Base-by-base conservation (phyloP, 805 yeast species). In the Candida odintsovae region DNA sequence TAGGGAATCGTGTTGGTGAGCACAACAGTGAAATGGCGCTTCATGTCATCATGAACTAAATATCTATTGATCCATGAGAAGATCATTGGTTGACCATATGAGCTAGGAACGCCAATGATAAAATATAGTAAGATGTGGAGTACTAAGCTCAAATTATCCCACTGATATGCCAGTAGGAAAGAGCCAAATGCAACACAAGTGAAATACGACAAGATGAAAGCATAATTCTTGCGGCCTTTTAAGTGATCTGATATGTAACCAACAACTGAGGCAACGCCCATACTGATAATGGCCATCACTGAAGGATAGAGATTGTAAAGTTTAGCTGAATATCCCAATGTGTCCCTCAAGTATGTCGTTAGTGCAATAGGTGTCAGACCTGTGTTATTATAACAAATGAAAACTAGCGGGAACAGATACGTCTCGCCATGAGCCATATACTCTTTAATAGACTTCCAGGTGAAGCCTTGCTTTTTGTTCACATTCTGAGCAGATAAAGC, bases 31-130 rank as follows among this genome's bases (percentile, higher is more conserved):
- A 67, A 57, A 41, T 59, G 60, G 21, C 72, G 46, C 43, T 58
- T 43, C n/a, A 46, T 9, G 31, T 49, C 52, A 29, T 49, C 48
- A 12, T 42, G 36, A 3, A 35, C 42, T 19, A 76, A 56, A 18
- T 71, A 54, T 29, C 77, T 63, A 51, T 77, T 77, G 37, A 77
- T 70, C 83, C 82, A 78, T 5, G 78, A 66, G 47, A 70, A 77
- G 7, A 77, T 72, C 49, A 72, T 72, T 4, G 81, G 81, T 62
- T 74, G 80, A 3, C 78, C 81, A 73, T 72, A 76, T 9, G 73
- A 58, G 0, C 73, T 64, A 6, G 80, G 78, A 11, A 72, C 58
- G 3, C 79, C 77, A 5, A 73, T 62, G 40, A 76, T 47, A 48
- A 69, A 76, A 55, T 74, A 78, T 16, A 70, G 61, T 10, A 72